These are phyloP conservation scores for Eleusine coracana DNA, from an alignment of 176 grass and related monocot species.

Conservation along the genomic window DNA sequence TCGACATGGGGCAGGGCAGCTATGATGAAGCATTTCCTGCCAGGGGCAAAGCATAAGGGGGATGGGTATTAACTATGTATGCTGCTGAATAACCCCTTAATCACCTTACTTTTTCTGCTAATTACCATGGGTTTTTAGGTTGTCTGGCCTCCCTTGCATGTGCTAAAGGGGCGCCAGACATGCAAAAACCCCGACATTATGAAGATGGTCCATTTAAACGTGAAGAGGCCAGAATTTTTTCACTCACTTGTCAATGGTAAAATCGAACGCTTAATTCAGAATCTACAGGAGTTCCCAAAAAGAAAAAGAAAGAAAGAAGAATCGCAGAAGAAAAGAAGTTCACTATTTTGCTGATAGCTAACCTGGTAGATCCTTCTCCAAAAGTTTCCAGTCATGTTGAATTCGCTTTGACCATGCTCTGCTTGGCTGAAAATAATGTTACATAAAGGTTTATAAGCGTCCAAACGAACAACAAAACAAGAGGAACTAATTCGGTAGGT, in stretches of 20 bases:
- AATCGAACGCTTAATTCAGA: background rate
- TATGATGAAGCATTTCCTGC: no score
- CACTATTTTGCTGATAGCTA: slow-evolving; percentile 1
- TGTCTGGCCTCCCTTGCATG: no score
- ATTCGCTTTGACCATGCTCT: slow-evolving; percentile 83
- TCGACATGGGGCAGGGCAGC: background rate
- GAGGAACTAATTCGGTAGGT: slow-evolving; percentile 22
- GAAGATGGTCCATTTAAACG: background rate
- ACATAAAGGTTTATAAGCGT: background rate
- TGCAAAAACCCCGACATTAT: background rate
- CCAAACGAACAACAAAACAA: slow-evolving; percentile 31
- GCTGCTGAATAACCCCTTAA: no score
- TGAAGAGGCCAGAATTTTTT: background rate
- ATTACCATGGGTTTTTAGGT: no score
- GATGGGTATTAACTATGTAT: no score
- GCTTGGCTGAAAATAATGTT: slow-evolving; percentile 45
- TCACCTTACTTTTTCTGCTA: no score
- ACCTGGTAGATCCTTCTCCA: slow-evolving; percentile 94
- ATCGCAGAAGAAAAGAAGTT: background rate
- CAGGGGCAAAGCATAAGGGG: no score
- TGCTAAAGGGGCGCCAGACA: no score
- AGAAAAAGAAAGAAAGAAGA: background rate
- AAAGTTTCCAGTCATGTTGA: slow-evolving; percentile 89
- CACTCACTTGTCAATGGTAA: background rate
- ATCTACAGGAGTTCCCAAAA: background rate